Evolutionary conservation across 371 early-diverging fungal species (phyloP), one percentile per base, ranked within the genome.

Genomic region (Batkoa obscura): DNA sequence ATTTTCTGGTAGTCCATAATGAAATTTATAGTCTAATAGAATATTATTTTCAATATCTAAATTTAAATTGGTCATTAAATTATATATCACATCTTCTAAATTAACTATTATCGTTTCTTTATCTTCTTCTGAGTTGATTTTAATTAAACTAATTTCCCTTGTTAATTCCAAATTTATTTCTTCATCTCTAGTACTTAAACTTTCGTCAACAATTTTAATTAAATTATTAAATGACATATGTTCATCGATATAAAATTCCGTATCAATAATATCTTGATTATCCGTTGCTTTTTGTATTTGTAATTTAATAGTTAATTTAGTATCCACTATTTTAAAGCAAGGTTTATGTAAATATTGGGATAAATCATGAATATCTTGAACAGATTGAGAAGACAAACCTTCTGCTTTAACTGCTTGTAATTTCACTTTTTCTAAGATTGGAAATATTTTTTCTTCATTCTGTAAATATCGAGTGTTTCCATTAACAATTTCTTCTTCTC

Each of bases 331-430:
- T 34, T 42, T 51, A 30, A 58, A 58, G 12, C 38, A 35, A 15
- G 56, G 46, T 8, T 35, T 4, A 47, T 56, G 56, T 36, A 56
- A 30, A 47, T 56, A 33, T 33, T 56, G 47, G 2, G 43, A 43
- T 2, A 56, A 30, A 3, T 33, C 47, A 47, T 56, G 56, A 4
- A 48, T 35, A 31, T 56, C 56, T 2, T 1, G 13, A 6, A 30
- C 17, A 2, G 37, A 4, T 2, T 48, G 45, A 36, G 47, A 35
- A 9, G 37, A 23, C 3, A 5, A 34, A 3, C 47, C 36, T 2
- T 4, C 39, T 15, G 5, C 50, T 2, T 10, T 36, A 31, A 33
- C 3, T 48, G 3, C 17, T 4, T 15, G 17, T 8, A 15, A 3
- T n/a, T 48, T 48, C 4, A 23, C 32, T 5, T 17, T 6, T 9